Evolutionary conservation across 257 asterid species (phyloP), one percentile per base, ranked within the genome.

Genomic region (Capsicum chinense): DNA sequence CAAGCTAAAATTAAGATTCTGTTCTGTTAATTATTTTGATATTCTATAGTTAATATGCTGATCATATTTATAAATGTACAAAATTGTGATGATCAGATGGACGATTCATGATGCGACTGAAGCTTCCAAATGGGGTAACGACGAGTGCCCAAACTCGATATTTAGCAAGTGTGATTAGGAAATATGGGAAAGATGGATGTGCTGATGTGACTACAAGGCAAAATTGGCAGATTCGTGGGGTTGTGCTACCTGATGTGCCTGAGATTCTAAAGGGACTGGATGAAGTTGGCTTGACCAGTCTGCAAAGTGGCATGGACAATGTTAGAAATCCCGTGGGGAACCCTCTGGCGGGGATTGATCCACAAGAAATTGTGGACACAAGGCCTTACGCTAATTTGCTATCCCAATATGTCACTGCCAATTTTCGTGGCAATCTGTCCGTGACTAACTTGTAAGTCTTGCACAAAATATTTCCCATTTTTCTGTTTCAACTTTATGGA

Each of bases 261-360:
- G 97, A 92, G 83, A 94, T 96, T 84, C 87, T 96, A 6, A 86
- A 91, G 83, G 98, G 99, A 59, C 95, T 96, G 0, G 95, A 94
- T 3, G 92, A 90, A 80, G 98, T 96, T 15, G 99, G 98, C 5
- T 85, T 96, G 85, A 94, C 99, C 0, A 96, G 99, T 85, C 88
- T 96, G 84, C 99, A 96, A 88, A 96, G 99, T 84, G 99, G 99
- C 9, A 96, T 96, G 99, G 98, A 96, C 88, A 96, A 96, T 73
- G 99, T 96, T 39, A 88, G 98, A 88, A 94, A 96, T 82, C 99
- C 99, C 2, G 99, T 96, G 3, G 99, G 99, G 66, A 94, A 92
- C 57, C 99, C 99, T 83, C 90, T 96, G 70, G 98, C 99, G 5
- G 99, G 99, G 9, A 92, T 96, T 85, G 99, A 96, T 89, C 98